These are phyloP conservation scores for Pilobolus umbonatus DNA, from an alignment of 192 early-diverging fungal genomes.

Conservation along the genomic window DNA sequence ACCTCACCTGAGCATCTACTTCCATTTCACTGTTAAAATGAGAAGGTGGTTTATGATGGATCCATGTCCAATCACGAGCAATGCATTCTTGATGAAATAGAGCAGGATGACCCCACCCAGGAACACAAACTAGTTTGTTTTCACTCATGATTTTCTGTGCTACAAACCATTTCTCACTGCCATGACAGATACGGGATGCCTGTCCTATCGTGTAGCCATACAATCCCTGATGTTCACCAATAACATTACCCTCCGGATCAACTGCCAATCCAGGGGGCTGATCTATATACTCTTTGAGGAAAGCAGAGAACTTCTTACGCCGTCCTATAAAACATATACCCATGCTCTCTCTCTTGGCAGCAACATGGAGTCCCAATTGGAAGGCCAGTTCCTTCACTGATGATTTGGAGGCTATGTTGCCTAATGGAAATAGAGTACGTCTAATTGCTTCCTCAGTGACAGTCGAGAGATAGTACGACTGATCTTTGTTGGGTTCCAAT, in stretches of 20 bases:
- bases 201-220: slow-evolving; percentile 82
- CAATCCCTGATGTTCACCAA: slow-evolving; percentile 60
- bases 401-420: slow-evolving; percentile 57
- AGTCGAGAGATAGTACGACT: slow-evolving; percentile 87
- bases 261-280: slow-evolving; percentile 27
- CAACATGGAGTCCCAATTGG: slow-evolving; percentile 48
- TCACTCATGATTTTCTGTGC: slow-evolving; percentile 54
- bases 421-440: slow-evolving; percentile 75
- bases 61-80: slow-evolving; percentile 46
- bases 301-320: slow-evolving; percentile 67
- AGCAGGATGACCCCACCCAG: slow-evolving; percentile 19
- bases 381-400: slow-evolving; percentile 70
- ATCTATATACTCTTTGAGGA: slow-evolving; percentile 40
- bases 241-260: slow-evolving; percentile 18
- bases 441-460: slow-evolving; percentile 46
- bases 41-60: slow-evolving; percentile 27
- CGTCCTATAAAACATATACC: slow-evolving; percentile 96
- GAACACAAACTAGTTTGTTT: slow-evolving; percentile 66
- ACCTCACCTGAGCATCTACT: slow-evolving; percentile 50
- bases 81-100: slow-evolving; percentile 9
- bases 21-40: background rate
- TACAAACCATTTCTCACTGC: slow-evolving; percentile 67
- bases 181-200: slow-evolving; percentile 57
- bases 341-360: slow-evolving; percentile 83
- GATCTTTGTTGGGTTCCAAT: slow-evolving; percentile 78